phyloP scores from a whole-genome alignment of 768 basidiomycete genomes.

The Auriscalpium vulgare region DNA sequence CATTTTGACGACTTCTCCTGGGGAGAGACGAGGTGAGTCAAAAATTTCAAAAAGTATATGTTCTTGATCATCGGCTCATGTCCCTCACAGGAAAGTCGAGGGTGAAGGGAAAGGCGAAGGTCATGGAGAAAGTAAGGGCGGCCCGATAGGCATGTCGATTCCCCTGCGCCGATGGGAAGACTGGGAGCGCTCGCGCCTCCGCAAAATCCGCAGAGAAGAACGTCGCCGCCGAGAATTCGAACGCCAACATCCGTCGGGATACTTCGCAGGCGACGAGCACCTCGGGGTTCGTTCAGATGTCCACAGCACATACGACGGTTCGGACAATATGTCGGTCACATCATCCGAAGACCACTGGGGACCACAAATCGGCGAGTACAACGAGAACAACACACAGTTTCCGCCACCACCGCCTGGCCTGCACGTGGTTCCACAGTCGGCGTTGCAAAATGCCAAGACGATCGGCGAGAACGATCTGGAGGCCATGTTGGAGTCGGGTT shows the following conservation, averaged over 20 bases:
- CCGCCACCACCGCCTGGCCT: conserved; percentile 83
- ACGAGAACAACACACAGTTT: conserved; percentile 72
- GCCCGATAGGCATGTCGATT: conserved; percentile 50
- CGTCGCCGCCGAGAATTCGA: conserved; percentile 76
- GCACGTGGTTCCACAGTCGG: conserved; percentile 32
- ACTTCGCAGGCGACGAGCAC: conserved; percentile 52
- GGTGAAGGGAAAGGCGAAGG: conserved; percentile 79
- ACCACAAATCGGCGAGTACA: conserved; percentile 89
- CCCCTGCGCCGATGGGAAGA: conserved; percentile 98
- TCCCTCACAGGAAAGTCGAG: conserved; percentile 71
- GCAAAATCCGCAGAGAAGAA: conserved; percentile 86
- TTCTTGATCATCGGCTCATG: background rate
- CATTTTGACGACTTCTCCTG: conserved; percentile 99
- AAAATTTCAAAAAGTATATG: background rate
- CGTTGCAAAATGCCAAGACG: conserved; percentile 28
- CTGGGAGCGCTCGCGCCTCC: conserved; percentile 92
- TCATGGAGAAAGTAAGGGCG: conserved; percentile 60
- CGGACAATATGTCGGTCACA: conserved; percentile 71
- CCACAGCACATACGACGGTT: conserved; percentile 57
- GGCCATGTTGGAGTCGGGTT: conserved; percentile 88
- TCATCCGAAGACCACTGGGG: conserved; percentile 97
- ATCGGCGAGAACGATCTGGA: conserved; percentile 75
- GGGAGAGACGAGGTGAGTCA: conserved; percentile 89
- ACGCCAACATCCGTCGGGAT: conserved; percentile 63
- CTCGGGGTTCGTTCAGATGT: conserved; percentile 48